Percentiles rank a stretch among this genome's conserved stretches.
These are phyloP conservation scores for Gnomoniopsis sp. DNA, from an alignment of 2,329 filamentous ascomycete genomes.

Conservation along the genomic window DNA sequence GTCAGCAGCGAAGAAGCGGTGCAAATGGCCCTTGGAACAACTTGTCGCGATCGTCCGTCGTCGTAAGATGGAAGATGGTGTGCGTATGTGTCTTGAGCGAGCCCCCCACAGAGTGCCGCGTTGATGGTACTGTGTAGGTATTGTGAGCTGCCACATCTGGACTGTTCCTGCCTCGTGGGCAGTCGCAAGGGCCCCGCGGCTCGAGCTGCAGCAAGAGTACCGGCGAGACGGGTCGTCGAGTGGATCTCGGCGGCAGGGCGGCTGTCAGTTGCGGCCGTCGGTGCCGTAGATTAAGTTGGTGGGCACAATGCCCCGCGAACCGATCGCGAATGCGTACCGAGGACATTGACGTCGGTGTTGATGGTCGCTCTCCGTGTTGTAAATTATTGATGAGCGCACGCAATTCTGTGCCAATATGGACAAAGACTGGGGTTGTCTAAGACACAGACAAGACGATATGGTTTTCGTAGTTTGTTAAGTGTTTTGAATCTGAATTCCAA, in stretches of 20 bases:
- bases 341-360: background rate
- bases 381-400: too few species aligned
- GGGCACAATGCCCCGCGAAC: background rate
- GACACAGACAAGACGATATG: too few species aligned
- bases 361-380: too few species aligned
- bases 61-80: background rate
- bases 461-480: too few species aligned
- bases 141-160: constrained; percentile 4
- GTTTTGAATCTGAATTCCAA: background rate
- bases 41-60: background rate
- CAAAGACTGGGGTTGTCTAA: too few species aligned
- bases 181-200: background rate
- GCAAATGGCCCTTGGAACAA: too few species aligned
- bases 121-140: too few species aligned
- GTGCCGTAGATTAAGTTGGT: background rate
- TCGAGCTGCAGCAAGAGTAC: background rate
- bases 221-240: background rate
- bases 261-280: constrained; percentile 1
- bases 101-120: background rate
- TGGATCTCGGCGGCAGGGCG: constrained; percentile 6
- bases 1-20: background rate
- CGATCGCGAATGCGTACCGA: background rate
- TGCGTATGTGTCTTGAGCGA: background rate
- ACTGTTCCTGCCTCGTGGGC: background rate
- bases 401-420: too few species aligned